Percentiles rank a stretch among this genome's conserved stretches.
Conservation (phyloP, 2,329 filamentous ascomycete species). For the Trichoderma hamatum region DNA sequence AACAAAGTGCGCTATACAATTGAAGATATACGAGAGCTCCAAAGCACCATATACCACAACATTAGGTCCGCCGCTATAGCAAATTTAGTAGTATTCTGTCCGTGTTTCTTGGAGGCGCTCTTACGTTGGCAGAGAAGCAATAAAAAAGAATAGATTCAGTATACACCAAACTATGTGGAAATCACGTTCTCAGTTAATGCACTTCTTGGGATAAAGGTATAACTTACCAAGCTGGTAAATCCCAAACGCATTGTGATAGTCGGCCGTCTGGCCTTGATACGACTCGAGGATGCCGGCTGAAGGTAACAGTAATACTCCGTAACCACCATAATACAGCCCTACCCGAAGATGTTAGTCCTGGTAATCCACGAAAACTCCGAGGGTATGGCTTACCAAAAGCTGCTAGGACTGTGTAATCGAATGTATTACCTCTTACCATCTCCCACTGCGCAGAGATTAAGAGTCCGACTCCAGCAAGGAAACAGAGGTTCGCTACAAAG, state of each 20-base stretch:
- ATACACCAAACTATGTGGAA: background rate
- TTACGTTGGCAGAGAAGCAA: background rate
- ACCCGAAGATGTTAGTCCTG: background rate
- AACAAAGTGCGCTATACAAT: background rate
- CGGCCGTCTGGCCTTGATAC: background rate
- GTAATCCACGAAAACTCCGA: background rate
- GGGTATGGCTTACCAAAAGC: background rate
- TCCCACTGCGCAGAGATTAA: background rate
- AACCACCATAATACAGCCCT: background rate
- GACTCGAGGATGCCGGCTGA: background rate
- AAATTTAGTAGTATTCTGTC: background rate
- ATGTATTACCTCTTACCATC: background rate
- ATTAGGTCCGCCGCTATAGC: background rate
- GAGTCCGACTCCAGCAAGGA: constrained; percentile 3
- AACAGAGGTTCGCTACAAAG: constrained; percentile 11
- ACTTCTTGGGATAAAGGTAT: background rate
- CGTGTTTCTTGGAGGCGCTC: background rate
- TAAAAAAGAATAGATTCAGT: background rate
- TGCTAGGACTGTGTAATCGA: background rate
- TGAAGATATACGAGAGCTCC: background rate
- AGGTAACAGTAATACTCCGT: background rate
- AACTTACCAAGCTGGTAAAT: background rate
- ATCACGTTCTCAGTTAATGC: background rate
- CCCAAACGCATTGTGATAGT: background rate
- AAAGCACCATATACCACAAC: background rate